Evolutionary conservation across 129 eudicot genomes (phyloP).

Genomic region (Smallanthus sonchifolius): DNA sequence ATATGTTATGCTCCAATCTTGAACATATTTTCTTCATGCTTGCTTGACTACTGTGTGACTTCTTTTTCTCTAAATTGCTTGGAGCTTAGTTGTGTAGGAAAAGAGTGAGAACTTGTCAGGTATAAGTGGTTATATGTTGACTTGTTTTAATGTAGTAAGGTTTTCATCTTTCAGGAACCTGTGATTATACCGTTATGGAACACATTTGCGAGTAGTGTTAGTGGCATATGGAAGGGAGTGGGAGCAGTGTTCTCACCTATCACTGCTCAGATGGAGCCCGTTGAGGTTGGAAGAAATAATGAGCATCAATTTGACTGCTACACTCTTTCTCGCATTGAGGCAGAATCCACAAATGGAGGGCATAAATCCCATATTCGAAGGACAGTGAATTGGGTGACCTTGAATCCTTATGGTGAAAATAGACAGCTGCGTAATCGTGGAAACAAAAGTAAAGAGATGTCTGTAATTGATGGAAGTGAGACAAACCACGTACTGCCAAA

Average conservation of each 20-base stretch:
- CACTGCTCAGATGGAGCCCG: conserved; percentile 96
- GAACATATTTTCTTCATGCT: not conserved
- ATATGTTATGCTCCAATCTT: not conserved
- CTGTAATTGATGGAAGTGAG: conserved; percentile 27
- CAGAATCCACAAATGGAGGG: conserved; percentile 38
- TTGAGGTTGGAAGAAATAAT: conserved; percentile 69
- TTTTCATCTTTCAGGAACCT: conserved; percentile 69
- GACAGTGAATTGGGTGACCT: conserved; percentile 78
- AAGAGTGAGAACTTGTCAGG: not conserved
- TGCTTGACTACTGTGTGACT: not conserved
- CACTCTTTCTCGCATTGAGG: conserved; percentile 73
- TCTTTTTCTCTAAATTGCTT: not conserved
- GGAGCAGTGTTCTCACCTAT: conserved; percentile 98
- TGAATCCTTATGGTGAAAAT: conserved; percentile 85
- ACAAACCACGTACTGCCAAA: conserved; percentile 48
- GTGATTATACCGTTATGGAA: conserved; percentile 86
- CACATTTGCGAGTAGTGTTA: conserved; percentile 87
- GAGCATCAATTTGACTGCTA: conserved; percentile 87
- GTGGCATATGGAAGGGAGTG: conserved; percentile 98
- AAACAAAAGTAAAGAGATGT: conserved; percentile 31
- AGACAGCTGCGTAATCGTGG: conserved; percentile 26
- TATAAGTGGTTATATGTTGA: conserved; percentile 1
- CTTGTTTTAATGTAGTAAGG: not conserved
- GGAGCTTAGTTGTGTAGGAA: not conserved
- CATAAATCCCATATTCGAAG: conserved; percentile 53